These are phyloP conservation scores for Microcos paniculata DNA, from an alignment of 345 rosid genomes.

Conservation along the genomic window DNA sequence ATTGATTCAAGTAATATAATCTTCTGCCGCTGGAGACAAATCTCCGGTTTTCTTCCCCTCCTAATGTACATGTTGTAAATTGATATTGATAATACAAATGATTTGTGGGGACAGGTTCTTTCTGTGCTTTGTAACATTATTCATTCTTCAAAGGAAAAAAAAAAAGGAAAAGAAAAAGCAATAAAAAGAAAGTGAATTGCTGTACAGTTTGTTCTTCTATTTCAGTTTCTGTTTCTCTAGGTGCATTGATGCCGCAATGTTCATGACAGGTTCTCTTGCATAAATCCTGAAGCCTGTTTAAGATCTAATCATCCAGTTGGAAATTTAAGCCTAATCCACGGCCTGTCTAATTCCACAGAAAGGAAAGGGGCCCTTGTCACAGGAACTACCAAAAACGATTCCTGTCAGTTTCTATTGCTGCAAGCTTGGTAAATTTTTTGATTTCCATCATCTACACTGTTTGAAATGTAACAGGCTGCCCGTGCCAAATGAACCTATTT, in stretches of 20 bases:
- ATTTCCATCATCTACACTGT: background rate
- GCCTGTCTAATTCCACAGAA: no score
- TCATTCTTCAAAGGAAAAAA: conserved; percentile 49
- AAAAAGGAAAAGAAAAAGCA: conserved; percentile 18
- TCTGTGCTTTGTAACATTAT: conserved; percentile 58
- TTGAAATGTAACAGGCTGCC: background rate
- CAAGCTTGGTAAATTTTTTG: background rate
- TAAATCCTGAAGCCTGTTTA: no score
- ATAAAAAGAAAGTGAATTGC: conserved; percentile 12
- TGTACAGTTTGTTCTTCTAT: background rate
- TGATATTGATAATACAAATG: conserved; percentile 37
- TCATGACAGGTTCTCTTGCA: background rate
- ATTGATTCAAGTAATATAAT: conserved; percentile 36
- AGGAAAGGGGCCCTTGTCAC: background rate
- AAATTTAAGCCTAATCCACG: no score
- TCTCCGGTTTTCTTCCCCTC: conserved; percentile 35
- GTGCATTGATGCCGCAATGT: background rate
- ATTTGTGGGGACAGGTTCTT: conserved; percentile 55
- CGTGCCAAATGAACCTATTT: background rate
- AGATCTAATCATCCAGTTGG: no score
- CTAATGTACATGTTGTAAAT: conserved; percentile 77
- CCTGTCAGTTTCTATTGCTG: background rate
- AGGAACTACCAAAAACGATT: background rate
- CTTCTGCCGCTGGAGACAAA: conserved; percentile 21
- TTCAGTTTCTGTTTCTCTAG: background rate